A percentile compares a stretch with the other conserved stretches of the same genome.
These are phyloP conservation scores for Candida arabinofermentans DNA, from an alignment of 805 yeast species.

Conservation along the genomic window DNA sequence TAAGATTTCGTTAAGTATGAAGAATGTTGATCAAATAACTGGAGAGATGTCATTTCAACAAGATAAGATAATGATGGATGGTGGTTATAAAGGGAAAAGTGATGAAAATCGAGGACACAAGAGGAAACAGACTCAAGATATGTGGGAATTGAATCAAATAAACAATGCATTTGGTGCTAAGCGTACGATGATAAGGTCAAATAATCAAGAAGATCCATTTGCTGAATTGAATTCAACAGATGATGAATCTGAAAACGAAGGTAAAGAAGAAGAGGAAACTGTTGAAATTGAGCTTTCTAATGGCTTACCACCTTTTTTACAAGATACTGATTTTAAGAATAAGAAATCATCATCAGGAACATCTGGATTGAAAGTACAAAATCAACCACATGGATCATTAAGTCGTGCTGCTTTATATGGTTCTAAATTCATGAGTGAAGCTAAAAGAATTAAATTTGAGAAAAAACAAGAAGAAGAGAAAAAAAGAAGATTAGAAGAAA, in stretches of 20 bases:
- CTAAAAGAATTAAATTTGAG: conserved; percentile 54
- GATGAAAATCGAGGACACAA: conserved; percentile 25
- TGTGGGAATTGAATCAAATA: conserved; percentile 86
- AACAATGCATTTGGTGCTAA: conserved; percentile 35
- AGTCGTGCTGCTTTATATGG: conserved; percentile 74
- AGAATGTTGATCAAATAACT: conserved; percentile 64
- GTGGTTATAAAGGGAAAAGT: neutral
- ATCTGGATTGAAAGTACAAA: conserved; percentile 54
- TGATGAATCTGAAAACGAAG: conserved; percentile 13
- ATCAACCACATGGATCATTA: conserved; percentile 76
- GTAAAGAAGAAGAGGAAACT: conserved; percentile 38
- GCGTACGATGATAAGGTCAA: conserved; percentile 7
- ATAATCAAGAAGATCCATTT: conserved; percentile 28
- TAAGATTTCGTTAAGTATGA: conserved; percentile 61
- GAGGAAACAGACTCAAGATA: conserved; percentile 75
- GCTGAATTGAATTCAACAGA: conserved; percentile 25
- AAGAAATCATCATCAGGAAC: conserved; percentile 23
- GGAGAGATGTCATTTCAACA: conserved; percentile 35
- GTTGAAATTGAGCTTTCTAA: conserved; percentile 71
- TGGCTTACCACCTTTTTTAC: conserved; percentile 67
- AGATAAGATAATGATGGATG: neutral
- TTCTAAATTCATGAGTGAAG: conserved; percentile 59
- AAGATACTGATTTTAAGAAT: conserved; percentile 42
- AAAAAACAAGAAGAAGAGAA: conserved; percentile 45
- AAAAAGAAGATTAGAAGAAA: conserved; percentile 32